A percentile compares a stretch with the other conserved stretches of the same genome.
Conservation (phyloP, 2,329 filamentous ascomycete species). For the Sarocladiaceae sp. region DNA sequence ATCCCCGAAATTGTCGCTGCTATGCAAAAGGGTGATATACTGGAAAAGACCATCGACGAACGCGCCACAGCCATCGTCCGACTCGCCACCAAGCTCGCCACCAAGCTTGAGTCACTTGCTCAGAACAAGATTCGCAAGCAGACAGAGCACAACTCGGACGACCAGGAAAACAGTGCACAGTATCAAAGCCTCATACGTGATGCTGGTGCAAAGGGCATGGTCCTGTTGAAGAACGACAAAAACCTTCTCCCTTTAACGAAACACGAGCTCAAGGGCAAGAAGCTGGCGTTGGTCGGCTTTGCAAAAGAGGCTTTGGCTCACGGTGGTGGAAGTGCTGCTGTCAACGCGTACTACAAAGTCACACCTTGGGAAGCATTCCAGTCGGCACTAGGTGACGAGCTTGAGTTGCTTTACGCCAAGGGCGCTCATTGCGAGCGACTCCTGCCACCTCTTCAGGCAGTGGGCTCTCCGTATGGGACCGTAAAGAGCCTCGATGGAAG, state of each 20-base stretch:
- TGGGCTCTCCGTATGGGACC: neutral
- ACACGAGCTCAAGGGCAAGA: constrained; percentile 18
- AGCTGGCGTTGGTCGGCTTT: constrained; percentile 26
- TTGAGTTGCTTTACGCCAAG: constrained; percentile 19
- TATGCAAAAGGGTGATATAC: no score
- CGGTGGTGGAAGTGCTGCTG: constrained; percentile 26
- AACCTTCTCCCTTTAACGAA: constrained; percentile 45
- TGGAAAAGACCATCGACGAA: no score
- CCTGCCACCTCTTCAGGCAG: constrained; percentile 1
- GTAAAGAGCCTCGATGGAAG: no score
- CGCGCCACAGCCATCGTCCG: no score
- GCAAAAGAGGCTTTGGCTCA: constrained; percentile 24
- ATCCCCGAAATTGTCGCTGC: no score
- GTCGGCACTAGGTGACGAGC: constrained; percentile 14
- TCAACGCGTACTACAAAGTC: constrained; percentile 27
- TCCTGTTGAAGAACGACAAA: constrained; percentile 60
- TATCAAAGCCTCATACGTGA: no score
- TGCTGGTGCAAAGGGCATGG: constrained; percentile 44
- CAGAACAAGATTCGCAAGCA: no score
- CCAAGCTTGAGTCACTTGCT: no score
- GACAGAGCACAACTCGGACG: no score
- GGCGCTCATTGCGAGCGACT: constrained; percentile 16
- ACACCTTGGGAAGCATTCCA: constrained; percentile 25
- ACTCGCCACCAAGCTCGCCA: no score
- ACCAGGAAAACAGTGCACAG: no score